Conservation (phyloP, 805 yeast species). For the Metschnikowia anglica region DNA sequence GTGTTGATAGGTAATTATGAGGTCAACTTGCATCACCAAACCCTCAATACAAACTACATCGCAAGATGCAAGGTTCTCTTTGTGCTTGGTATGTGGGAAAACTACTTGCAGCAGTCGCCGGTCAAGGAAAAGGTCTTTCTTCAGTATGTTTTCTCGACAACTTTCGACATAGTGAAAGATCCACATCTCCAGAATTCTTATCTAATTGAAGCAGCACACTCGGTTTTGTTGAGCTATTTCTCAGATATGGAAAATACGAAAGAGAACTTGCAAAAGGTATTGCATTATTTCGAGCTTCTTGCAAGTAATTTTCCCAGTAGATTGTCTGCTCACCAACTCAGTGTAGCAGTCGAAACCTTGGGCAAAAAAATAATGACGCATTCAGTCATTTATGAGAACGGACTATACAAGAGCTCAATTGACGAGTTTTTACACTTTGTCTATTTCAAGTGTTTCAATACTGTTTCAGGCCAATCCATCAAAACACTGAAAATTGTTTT, state of each 20-base stretch:
- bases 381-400: conserved; percentile 20
- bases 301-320: conserved; percentile 55
- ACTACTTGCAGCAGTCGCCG: conserved; percentile 34
- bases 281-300: conserved; percentile 47
- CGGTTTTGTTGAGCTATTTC: conserved; percentile 46
- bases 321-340: conserved; percentile 54
- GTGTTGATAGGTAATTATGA: conserved; percentile 38
- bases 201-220: conserved; percentile 62
- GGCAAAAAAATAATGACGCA: conserved; percentile 41
- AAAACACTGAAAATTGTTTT: conserved; percentile 5
- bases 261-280: conserved; percentile 21
- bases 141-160: conserved; percentile 28
- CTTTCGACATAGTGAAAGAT: conserved; percentile 33
- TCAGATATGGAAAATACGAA: conserved; percentile 25
- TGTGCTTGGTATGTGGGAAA: conserved; percentile 48
- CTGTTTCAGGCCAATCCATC: conserved; percentile 32
- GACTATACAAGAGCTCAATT: conserved; percentile 18
- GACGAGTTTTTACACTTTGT: conserved; percentile 44
- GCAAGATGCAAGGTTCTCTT: conserved; percentile 44
- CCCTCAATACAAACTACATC: conserved; percentile 28
- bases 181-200: conserved; percentile 22
- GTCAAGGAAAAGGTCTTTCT: conserved; percentile 22
- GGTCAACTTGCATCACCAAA: conserved; percentile 28
- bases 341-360: conserved; percentile 56
- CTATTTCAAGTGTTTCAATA: conserved; percentile 39